Conservation (phyloP, 148 eudicot genomes). For the Heliamphora exappendiculata region DNA sequence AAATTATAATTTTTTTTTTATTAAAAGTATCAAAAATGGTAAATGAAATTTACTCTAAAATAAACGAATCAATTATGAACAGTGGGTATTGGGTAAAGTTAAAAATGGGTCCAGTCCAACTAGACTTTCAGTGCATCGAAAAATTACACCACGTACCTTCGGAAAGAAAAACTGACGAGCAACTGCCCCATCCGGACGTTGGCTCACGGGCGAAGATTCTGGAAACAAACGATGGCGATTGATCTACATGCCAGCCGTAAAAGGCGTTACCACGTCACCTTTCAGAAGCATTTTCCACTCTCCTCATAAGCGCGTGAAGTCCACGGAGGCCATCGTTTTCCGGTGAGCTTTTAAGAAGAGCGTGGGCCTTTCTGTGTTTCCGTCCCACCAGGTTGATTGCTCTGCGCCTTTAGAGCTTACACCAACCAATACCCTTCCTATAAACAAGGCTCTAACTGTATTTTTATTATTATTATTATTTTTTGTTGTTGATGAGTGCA, state of each 20-base stretch:
- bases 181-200: not conserved
- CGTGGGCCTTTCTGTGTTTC: not conserved
- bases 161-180: too few species aligned
- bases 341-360: not conserved
- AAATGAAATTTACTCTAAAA: too few species aligned
- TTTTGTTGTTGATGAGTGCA: not conserved
- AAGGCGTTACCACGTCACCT: not conserved
- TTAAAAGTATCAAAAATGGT: too few species aligned
- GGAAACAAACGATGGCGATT: not conserved
- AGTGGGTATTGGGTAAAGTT: too few species aligned
- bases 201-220: not conserved
- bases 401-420: not conserved
- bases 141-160: too few species aligned
- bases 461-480: not conserved
- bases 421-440: constrained; percentile 6
- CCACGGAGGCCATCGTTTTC: not conserved
- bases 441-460: not conserved
- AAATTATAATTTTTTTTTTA: too few species aligned
- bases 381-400: not conserved
- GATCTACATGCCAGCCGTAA: not conserved
- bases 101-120: too few species aligned
- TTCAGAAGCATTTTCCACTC: not conserved
- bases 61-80: too few species aligned
- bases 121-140: too few species aligned
- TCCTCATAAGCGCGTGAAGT: not conserved